phyloP scores from a whole-genome alignment of 345 rosid species.

The Lumnitzera littorea region DNA sequence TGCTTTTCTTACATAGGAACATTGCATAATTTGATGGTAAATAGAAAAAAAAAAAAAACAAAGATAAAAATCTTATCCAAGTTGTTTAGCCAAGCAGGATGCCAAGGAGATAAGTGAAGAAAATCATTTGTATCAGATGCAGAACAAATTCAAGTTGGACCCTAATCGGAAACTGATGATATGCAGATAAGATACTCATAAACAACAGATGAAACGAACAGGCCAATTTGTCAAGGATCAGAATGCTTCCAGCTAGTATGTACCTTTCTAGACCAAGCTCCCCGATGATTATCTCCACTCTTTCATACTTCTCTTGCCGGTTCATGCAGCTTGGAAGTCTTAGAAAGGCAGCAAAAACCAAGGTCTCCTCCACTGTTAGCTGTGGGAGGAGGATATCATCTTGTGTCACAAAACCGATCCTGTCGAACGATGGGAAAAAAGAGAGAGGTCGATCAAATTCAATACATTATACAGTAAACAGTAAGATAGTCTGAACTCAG shows the following conservation, averaged over 20 bases:
- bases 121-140: no score
- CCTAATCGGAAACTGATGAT: no score
- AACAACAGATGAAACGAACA: no score
- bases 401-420: conserved; percentile 96
- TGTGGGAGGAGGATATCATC: conserved; percentile 92
- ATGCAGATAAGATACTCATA: no score
- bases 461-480: not conserved
- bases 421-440: conserved; percentile 12
- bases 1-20: conserved; percentile 11
- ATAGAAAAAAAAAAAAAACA: no score
- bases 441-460: no score
- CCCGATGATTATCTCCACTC: conserved; percentile 71
- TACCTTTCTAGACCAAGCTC: conserved; percentile 96
- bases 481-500: not conserved
- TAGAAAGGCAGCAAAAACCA: conserved; percentile 78
- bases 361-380: conserved; percentile 88
- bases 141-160: no score
- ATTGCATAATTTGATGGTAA: not conserved
- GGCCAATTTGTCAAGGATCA: no score
- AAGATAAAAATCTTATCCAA: no score
- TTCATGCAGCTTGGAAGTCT: conserved; percentile 84
- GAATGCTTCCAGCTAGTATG: not conserved
- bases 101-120: no score
- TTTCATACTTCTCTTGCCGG: conserved; percentile 59
- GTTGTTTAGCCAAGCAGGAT: no score